phyloP scores from a whole-genome alignment of 441 rosid species.

The Erodium moschatum region DNA sequence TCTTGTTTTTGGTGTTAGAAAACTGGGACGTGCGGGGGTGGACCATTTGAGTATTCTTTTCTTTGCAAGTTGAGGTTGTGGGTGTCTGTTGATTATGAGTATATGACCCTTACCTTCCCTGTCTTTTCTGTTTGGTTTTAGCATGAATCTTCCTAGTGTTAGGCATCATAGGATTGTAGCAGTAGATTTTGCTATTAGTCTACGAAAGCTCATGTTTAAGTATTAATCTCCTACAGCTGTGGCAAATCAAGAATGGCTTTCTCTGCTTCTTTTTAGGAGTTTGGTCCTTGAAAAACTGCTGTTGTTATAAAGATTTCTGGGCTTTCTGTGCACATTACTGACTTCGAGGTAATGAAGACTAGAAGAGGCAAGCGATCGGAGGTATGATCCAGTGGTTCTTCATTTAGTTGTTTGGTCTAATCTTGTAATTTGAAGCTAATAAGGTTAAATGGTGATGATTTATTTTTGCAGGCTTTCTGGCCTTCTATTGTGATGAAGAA shows the following conservation, averaged over 20 bases:
- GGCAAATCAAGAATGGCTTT: slow-evolving; percentile 11
- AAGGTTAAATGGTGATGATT: slow-evolving; percentile 10
- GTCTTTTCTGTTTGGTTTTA: slow-evolving; percentile 40
- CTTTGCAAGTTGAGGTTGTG: slow-evolving; percentile 43
- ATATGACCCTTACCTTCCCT: slow-evolving; percentile 24
- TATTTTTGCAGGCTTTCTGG: slow-evolving; percentile 66
- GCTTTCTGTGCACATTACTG: slow-evolving; percentile 13
- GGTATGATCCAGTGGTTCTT: slow-evolving; percentile 31
- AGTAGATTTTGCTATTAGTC: slow-evolving; percentile 14
- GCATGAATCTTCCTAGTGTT: slow-evolving; percentile 36
- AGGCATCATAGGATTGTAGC: slow-evolving; percentile 30
- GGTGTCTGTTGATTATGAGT: slow-evolving; percentile 27
- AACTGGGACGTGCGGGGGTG: slow-evolving; percentile 19
- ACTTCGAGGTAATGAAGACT: slow-evolving; percentile 34
- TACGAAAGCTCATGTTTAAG: slow-evolving; percentile 21
- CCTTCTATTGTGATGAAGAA: slow-evolving; percentile 95
- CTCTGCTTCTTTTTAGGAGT: slow-evolving; percentile 17
- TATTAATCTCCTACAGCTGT: slow-evolving; percentile 23
- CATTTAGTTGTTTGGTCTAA: neutral
- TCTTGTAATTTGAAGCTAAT: neutral
- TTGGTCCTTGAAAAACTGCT: slow-evolving; percentile 12
- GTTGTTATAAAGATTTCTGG: slow-evolving; percentile 4
- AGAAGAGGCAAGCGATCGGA: slow-evolving; percentile 42
- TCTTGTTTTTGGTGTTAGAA: slow-evolving; percentile 20
- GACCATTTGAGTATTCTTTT: slow-evolving; percentile 25